Conservation (phyloP, 495 filamentous ascomycete species). For the Letharia lupina region DNA sequence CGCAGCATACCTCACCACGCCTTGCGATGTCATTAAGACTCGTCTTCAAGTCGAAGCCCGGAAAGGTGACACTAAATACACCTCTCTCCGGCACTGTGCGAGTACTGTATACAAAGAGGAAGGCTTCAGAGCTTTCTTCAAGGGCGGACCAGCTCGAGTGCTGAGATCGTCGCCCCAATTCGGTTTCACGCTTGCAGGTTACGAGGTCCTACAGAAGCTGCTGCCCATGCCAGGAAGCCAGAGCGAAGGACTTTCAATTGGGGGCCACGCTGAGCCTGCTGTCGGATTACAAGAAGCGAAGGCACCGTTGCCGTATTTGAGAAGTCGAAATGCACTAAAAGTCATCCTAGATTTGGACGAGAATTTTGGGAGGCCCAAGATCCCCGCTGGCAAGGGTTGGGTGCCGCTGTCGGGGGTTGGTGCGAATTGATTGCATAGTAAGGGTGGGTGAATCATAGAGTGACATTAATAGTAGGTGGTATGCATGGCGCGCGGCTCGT, state of each 20-base stretch:
- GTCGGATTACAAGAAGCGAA: slow-evolving; percentile 50
- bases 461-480: background rate
- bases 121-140: slow-evolving; percentile 94
- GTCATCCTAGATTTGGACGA: slow-evolving; percentile 91
- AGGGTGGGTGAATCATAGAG: background rate
- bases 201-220: slow-evolving; percentile 78
- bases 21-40: slow-evolving; percentile 98
- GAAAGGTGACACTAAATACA: slow-evolving; percentile 86
- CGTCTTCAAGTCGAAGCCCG: slow-evolving; percentile 93
- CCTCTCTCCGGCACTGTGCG: slow-evolving; percentile 78
- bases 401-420: slow-evolving; percentile 35
- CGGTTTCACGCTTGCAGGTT: slow-evolving; percentile 91
- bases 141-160: slow-evolving; percentile 92
- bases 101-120: slow-evolving; percentile 77
- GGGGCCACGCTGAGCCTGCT: slow-evolving; percentile 42
- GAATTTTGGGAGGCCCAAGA: slow-evolving; percentile 66
- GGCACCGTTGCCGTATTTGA: slow-evolving; percentile 67
- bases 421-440: background rate
- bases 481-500: slow-evolving; percentile 8
- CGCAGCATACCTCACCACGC: slow-evolving; percentile 92
- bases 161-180: slow-evolving; percentile 92
- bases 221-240: slow-evolving; percentile 71
- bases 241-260: slow-evolving; percentile 31
- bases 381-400: slow-evolving; percentile 48
- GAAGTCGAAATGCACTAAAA: slow-evolving; percentile 91